Evolutionary conservation across 495 filamentous ascomycete species (phyloP), one percentile per base, ranked within the genome.

Genomic region (Penicillium nucicola): DNA sequence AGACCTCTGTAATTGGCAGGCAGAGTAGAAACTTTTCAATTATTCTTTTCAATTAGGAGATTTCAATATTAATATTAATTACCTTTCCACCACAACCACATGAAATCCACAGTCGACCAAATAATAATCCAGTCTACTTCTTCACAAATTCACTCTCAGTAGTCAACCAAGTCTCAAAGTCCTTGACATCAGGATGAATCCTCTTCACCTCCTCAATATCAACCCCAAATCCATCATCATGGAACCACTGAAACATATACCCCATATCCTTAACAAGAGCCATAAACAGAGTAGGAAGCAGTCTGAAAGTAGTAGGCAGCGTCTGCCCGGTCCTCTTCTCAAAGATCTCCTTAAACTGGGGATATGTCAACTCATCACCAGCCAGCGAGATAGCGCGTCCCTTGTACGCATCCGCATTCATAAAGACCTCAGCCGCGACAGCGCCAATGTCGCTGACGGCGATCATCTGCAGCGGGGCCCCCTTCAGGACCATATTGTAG

Each of bases 191-290:
- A 10, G 78, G 78, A 57, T 85, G 56, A 45, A 76, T 62, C 46
- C 58, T 67, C 68, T 61, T 79, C 57, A 81, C 51, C 40, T 64
- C 76, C 41, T 47, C 46, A 25, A 90, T 77, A 70, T 88, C 77
- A 9, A 73, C 82, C 1, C 70, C 74, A 55, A 77, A 89, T 1
- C 84, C 85, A 39, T 77, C 71, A 38, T 77, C 73, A 55, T 77
- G 68, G 47, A 89, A 88, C 73, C 77, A 90, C 34, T 60, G 57
- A 49, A 87, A 82, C 84, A 89, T 89, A 2, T 50, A 50, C 0
- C 75, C 75, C 15, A 87, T 20, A 5, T 89, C 81, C 43, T 62
- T 72, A 3, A 84, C 58, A 36, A 64, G 50, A 61, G 66, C 74
- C 68, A 81, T 56, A 28, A 76, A 41, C 1, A 65, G 42, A 37